Base-by-base conservation (phyloP, 225 moss, liverwort and hornwort genomes). In the Pseudoscleropodium purum region DNA sequence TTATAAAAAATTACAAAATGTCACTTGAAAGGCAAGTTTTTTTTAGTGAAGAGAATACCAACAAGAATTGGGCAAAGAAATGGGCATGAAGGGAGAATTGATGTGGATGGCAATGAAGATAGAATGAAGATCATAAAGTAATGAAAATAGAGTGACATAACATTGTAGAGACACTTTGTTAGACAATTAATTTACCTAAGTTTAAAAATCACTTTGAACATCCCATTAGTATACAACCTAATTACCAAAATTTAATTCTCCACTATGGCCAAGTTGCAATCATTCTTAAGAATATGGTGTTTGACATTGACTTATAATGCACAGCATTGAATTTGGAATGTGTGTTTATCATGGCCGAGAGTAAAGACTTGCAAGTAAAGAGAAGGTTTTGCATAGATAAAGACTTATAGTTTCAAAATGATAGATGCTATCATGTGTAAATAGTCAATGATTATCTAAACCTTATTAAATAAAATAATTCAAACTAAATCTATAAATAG, bases 111-210 rank as follows among this genome's bases (percentile, higher is more conserved):
- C 9, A 29, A 18, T 45, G 29, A 10, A 45, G 6, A 30, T 47
- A 11, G 30, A 75, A 4, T 6, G 0, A 17, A 3, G 3, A 74
- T 29, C 2, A 2, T 1, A 2, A 1, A 16, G 1, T 9, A 2
- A 73, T 43, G 74, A 45, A 45, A 10, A 29, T 74, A 45, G 43
- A 45, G 10, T 27, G 6, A 6, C 4, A 5, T 29, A 17, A 26
- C 2, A 1, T 1, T 74, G 2, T 17, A 45, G 3, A 45, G 17
- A 45, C 10, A 74, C 10, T 4, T 74, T 41, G 1, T 8, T 41
- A 72, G 10, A 41, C 9, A 26, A 41, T 0, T 41, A 0, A 72
- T 41, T 41, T 72, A 43, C 2, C 1, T 43, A 5, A 26, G 15
- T 1, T 27, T 15, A 41, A 0, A 43, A 72, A 43, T 43, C 9